A percentile compares a stretch with the other conserved stretches of the same genome.
Evolutionary conservation across 208 protist genomes (phyloP).

Genomic region (Leishmania gerbilli): DNA sequence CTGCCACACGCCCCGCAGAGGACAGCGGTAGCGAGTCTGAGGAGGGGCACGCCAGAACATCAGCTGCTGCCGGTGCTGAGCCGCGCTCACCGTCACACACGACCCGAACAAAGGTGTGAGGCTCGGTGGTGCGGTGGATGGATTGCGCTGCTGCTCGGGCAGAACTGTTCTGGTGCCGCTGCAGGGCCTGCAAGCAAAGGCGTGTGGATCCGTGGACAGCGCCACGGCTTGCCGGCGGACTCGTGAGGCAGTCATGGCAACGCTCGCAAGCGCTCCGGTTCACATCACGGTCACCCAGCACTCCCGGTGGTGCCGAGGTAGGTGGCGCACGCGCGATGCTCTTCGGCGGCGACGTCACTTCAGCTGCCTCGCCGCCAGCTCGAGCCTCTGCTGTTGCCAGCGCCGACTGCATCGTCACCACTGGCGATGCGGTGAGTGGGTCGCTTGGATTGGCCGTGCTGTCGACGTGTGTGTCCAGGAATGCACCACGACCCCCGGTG

Average conservation of each 20-base stretch:
- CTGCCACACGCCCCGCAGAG: not conserved
- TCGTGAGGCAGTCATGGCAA: not conserved
- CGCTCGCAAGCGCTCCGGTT: not conserved
- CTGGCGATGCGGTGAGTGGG: not conserved
- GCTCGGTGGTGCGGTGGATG: not conserved
- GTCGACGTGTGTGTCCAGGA: not conserved
- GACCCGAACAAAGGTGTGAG: not conserved
- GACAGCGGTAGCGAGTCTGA: not conserved
- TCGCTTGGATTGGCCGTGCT: not conserved
- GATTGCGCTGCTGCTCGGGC: not conserved
- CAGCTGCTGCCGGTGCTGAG: not conserved
- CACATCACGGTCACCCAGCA: conserved; percentile 1
- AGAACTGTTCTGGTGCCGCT: not conserved
- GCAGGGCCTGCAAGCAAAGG: not conserved
- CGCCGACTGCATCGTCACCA: not conserved
- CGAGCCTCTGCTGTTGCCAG: not conserved
- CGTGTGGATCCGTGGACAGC: not conserved
- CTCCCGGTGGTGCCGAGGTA: not conserved
- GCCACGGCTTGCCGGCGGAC: not conserved
- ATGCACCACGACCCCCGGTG: not conserved
- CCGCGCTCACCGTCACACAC: conserved; percentile 2
- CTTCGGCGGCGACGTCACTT: not conserved
- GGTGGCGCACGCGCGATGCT: not conserved
- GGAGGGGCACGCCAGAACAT: not conserved
- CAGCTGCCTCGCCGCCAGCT: not conserved